Evolutionary conservation across 805 yeast species (phyloP), one percentile per base, ranked within the genome.

Genomic region (Allodekkera sacchari): DNA sequence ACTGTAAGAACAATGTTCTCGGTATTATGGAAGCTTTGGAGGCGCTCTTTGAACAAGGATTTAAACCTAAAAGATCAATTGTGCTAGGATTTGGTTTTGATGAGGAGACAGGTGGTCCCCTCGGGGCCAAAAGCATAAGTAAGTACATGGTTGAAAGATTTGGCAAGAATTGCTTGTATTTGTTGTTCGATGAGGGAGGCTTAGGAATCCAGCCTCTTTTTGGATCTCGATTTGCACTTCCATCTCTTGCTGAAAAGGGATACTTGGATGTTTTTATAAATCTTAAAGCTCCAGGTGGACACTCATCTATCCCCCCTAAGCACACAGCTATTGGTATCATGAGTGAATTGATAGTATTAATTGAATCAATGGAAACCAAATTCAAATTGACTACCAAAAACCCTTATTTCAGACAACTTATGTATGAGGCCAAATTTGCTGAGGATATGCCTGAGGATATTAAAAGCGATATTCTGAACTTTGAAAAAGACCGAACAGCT

Each of bases 11-110:
- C 38, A 49, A 63, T 14, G 50, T 68, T 34, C 47, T 63, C 24
- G 71, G 64, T 30, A 68, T 76, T 25, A 49, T 82, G 43, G 85
- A 81, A 49, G 66, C 84, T 4, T 53, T 74, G 9, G 83, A 78
- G 48, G 53, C 59, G 30, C 56, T 80, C 27, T 49, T 82, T 22
- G 45, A 56, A 22, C 60, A 63, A 18, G 76, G 66, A 1, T 80
- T 63, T 55, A 33, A 50, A 28, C 85, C 88, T n/a, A 52, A 61
- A 34, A 69, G 94, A 55, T 65, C 83, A 2, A 52, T 80, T 4
- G 39, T 83, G 7, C 52, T 77, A 3, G 73, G 81, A 0, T 71
- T 77, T 45, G 94, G 94, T 3, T 78, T 73, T 43, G 94, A 83
- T 46, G 94, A 83, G 55, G 94, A 83, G 48, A 65, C 68, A 26